These are phyloP conservation scores for Colletotrichum tropicale DNA, from an alignment of 2,329 filamentous ascomycete species.

Conservation along the genomic window DNA sequence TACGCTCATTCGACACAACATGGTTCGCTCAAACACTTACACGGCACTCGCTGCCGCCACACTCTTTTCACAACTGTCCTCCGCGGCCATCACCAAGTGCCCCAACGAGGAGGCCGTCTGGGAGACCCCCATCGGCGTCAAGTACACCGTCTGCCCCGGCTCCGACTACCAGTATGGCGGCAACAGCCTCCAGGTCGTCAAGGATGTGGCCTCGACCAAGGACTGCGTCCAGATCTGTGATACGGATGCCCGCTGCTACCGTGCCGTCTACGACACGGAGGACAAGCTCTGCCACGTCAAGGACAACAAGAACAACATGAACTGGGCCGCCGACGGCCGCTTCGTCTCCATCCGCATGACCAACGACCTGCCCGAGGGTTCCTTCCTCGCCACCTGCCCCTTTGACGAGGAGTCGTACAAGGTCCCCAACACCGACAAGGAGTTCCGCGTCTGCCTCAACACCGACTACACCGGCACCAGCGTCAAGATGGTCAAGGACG, in stretches of 20 bases:
- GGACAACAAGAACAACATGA: constrained; percentile 11
- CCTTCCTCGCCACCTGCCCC: constrained; percentile 14
- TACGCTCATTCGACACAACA: not conserved
- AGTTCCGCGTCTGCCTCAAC: constrained; percentile 12
- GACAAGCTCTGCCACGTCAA: constrained; percentile 14
- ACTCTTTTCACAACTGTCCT: constrained; percentile 5
- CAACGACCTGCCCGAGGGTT: constrained; percentile 9
- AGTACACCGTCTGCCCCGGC: constrained; percentile 20
- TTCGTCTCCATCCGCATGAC: constrained; percentile 19
- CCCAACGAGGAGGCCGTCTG: constrained; percentile 11
- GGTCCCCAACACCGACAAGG: not conserved
- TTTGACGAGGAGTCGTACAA: constrained; percentile 8
- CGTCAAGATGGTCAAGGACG: constrained; percentile 4
- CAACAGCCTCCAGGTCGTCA: constrained; percentile 1
- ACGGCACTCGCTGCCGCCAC: constrained; percentile 10
- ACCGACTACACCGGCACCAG: constrained; percentile 18
- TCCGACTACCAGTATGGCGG: constrained; percentile 16
- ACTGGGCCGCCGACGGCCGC: constrained; percentile 14
- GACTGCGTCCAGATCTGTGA: constrained; percentile 18
- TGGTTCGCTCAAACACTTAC: constrained; percentile 4
- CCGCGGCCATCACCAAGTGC: constrained; percentile 15
- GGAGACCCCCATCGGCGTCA: constrained; percentile 7
- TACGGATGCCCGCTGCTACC: constrained; percentile 9
- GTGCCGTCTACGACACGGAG: constrained; percentile 19
- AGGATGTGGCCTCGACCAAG: not conserved